Evolutionary conservation across 495 filamentous ascomycete species (phyloP).

Genomic region (Penicillium lagena): DNA sequence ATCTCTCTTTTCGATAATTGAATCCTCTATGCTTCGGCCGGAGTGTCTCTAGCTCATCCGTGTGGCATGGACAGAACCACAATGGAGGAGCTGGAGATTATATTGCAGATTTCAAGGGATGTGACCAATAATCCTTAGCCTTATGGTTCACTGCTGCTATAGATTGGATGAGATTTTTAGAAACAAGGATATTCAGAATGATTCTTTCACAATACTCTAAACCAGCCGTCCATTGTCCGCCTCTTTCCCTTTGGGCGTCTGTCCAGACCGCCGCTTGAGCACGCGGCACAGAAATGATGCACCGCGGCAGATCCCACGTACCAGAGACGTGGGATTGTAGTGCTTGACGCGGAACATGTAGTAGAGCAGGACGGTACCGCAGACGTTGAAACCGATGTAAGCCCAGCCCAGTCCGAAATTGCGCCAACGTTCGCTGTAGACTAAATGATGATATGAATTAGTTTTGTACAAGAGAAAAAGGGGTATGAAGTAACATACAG

Average conservation of each 20-base stretch:
- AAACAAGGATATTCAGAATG: too few species aligned
- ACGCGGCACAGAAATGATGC: conserved; percentile 29
- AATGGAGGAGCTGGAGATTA: conserved; percentile 27
- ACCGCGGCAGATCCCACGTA: conserved; percentile 19
- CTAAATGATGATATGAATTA: conserved; percentile 1
- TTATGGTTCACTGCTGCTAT: too few species aligned
- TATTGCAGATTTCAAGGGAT: conserved; percentile 9
- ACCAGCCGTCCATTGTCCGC: conserved; percentile 38
- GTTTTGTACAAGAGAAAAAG: background rate
- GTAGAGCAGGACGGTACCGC: conserved; percentile 43
- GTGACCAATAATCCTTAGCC: background rate
- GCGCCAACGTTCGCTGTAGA: conserved; percentile 43
- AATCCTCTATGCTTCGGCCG: too few species aligned
- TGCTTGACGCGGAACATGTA: conserved; percentile 48
- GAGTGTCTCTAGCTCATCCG: background rate
- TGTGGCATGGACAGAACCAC: conserved; percentile 38
- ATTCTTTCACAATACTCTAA: background rate
- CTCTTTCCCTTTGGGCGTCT: conserved; percentile 55
- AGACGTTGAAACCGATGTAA: conserved; percentile 47
- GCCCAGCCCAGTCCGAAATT: conserved; percentile 50
- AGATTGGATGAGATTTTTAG: too few species aligned
- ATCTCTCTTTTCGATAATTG: too few species aligned
- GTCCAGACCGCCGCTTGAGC: conserved; percentile 40
- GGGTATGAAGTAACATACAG: conserved; percentile 18
- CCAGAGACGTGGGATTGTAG: conserved; percentile 33